A percentile compares a stretch with the other conserved stretches of the same genome.
phyloP scores from a whole-genome alignment of 805 yeast genomes.

The Myxozyma sirexii region DNA sequence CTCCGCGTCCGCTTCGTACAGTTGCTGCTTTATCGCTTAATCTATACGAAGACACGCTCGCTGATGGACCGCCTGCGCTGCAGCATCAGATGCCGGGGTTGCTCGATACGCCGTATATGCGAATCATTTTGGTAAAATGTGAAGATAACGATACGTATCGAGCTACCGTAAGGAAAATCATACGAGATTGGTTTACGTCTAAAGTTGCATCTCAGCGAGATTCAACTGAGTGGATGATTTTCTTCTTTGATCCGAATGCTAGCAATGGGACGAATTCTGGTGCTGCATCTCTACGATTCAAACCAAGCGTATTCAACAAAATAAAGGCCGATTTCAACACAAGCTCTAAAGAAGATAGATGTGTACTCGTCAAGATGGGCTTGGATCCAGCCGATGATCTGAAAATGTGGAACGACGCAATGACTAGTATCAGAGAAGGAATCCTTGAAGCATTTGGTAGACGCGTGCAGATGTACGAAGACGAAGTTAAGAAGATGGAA shows the following conservation, averaged over 20 bases:
- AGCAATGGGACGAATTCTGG: constrained; percentile 35
- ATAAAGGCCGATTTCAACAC: constrained; percentile 55
- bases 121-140: constrained; percentile 68
- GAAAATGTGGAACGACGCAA: constrained; percentile 57
- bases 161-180: constrained; percentile 75
- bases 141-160: constrained; percentile 74
- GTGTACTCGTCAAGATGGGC: constrained; percentile 39
- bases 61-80: constrained; percentile 31
- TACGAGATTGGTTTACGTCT: constrained; percentile 73
- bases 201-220: constrained; percentile 45
- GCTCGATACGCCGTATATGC: constrained; percentile 56
- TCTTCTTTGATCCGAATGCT: constrained; percentile 51
- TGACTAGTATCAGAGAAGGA: constrained; percentile 51
- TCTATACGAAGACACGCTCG: constrained; percentile 61
- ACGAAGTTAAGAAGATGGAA: constrained; percentile 46
- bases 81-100: constrained; percentile 48
- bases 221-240: constrained; percentile 64
- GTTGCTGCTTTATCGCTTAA: constrained; percentile 60
- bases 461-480: constrained; percentile 49
- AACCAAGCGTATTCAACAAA: constrained; percentile 57
- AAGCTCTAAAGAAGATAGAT: constrained; percentile 43
- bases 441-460: constrained; percentile 56
- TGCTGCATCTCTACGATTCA: constrained; percentile 46
- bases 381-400: constrained; percentile 43
- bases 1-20: constrained; percentile 60